Evolutionary conservation across 768 basidiomycete genomes (phyloP), one percentile per base, ranked within the genome.

Genomic region (Tephrocybe sp.): DNA sequence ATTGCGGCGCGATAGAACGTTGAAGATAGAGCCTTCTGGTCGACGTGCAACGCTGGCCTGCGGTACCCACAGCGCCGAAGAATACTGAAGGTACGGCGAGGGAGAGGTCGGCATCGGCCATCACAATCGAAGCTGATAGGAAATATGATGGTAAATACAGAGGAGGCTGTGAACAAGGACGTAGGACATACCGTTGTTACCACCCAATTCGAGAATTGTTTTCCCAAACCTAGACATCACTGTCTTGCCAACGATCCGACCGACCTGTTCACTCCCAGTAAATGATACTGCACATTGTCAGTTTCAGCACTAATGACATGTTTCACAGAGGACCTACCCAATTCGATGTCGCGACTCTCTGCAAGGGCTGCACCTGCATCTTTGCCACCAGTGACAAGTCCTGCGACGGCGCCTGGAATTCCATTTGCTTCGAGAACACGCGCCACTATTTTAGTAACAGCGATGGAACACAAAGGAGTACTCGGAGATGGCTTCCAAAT

Each of bases 401-500:
- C 75, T 6, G 91, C 90, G 0, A 86, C 82, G 12, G 91, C 92
- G 2, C 91, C 92, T 1, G 91, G 88, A 9, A 97, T 71, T 27
- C 81, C 82, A 62, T 97, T 93, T 50, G 67, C 73, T 66, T 94
- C 88, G 50, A 98, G 74, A 12, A 97, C 88, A 24, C 72, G 64
- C 16, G 91, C 75, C 21, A 98, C 73, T 58, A 97, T 90, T 63
- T 82, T 85, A 19, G 91, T 94, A 19, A 93, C 80, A 0, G 94
- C 95, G 50, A 98, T 87, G n/a, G 93, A 78, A 63, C 86, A 94
- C 29, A 95, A 69, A 3, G 94, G 86, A 0, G 94, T 97, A 2
- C 78, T 88, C 2, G 86, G 91, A 0, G 93, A 88, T 6, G 94
- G 94, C 64, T 97, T 97, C 94, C 94, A 97, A 39, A 98, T 65